Conservation (phyloP, 2,329 filamentous ascomycete genomes). For the Lojkania enalia region DNA sequence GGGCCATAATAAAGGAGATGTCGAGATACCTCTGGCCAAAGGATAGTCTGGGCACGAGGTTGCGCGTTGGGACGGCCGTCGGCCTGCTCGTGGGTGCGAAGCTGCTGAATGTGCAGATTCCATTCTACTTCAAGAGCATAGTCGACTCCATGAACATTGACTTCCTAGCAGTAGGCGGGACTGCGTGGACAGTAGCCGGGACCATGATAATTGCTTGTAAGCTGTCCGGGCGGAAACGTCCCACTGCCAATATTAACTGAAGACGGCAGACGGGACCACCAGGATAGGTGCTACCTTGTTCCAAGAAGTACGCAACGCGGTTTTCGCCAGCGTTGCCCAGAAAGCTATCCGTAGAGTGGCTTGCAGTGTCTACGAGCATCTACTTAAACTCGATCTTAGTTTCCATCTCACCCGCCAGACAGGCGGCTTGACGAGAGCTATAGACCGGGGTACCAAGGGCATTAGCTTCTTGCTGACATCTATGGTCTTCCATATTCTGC, state of each 20-base stretch:
- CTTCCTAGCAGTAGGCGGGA: slow-evolving; percentile 81
- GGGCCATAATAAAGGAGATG: slow-evolving; percentile 99
- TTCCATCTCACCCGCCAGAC: slow-evolving; percentile 96
- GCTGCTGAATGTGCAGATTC: slow-evolving; percentile 92
- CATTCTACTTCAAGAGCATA: slow-evolving; percentile 98
- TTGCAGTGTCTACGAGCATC: slow-evolving; percentile 86
- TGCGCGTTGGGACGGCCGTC: slow-evolving; percentile 84
- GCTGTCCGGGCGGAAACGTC: slow-evolving; percentile 20
- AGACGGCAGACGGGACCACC: slow-evolving; percentile 70
- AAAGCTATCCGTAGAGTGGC: slow-evolving; percentile 93
- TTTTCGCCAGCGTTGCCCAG: slow-evolving; percentile 95
- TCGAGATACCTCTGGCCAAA: slow-evolving; percentile 94
- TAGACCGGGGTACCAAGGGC: slow-evolving; percentile 96
- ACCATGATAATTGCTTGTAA: slow-evolving; percentile 87
- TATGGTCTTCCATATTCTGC: slow-evolving; percentile 97
- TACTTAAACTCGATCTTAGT: slow-evolving; percentile 84
- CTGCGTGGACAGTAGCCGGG: slow-evolving; percentile 84
- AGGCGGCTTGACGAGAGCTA: slow-evolving; percentile 87
- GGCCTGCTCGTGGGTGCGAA: slow-evolving; percentile 85
- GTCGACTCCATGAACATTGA: slow-evolving; percentile 98
- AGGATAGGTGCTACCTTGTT: slow-evolving; percentile 87
- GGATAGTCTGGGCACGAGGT: slow-evolving; percentile 77
- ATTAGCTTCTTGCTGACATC: slow-evolving; percentile 96
- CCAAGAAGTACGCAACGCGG: slow-evolving; percentile 91
- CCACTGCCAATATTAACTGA: slow-evolving; percentile 18